Evolutionary conservation across 306 rosid genomes (phyloP).

Genomic region (Abrus precatorius): DNA sequence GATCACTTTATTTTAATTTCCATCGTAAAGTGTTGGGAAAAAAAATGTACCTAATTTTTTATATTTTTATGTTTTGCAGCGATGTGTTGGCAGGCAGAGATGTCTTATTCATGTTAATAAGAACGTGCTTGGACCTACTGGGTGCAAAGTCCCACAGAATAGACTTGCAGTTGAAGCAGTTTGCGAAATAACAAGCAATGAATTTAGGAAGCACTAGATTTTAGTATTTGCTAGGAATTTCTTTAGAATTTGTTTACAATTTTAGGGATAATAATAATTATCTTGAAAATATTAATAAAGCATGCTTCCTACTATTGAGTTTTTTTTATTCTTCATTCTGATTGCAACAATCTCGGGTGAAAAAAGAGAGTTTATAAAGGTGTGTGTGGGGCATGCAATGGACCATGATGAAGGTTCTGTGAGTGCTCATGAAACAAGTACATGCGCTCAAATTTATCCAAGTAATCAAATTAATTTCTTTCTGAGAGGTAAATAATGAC

Average conservation of each 20-base stretch:
- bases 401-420: no score
- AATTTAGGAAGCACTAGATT: background rate
- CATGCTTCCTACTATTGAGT: no score
- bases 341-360: no score
- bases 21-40: background rate
- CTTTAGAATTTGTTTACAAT: background rate
- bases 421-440: no score
- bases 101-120: conserved; percentile 41
- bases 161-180: conserved; percentile 44
- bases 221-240: background rate
- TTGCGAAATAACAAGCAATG: background rate
- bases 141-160: background rate
- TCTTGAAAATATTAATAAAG: background rate
- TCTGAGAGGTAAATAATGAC: no score
- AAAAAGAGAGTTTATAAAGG: no score
- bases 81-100: conserved; percentile 21
- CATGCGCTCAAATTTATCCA: no score
- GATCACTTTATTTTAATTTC: background rate
- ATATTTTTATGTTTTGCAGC: background rate
- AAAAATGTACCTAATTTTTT: no score
- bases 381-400: no score
- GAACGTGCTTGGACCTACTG: conserved; percentile 19
- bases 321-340: no score
- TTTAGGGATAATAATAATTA: background rate
- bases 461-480: no score